Evolutionary conservation across 257 asterid genomes (phyloP).

Genomic region (Prunella vulgaris): DNA sequence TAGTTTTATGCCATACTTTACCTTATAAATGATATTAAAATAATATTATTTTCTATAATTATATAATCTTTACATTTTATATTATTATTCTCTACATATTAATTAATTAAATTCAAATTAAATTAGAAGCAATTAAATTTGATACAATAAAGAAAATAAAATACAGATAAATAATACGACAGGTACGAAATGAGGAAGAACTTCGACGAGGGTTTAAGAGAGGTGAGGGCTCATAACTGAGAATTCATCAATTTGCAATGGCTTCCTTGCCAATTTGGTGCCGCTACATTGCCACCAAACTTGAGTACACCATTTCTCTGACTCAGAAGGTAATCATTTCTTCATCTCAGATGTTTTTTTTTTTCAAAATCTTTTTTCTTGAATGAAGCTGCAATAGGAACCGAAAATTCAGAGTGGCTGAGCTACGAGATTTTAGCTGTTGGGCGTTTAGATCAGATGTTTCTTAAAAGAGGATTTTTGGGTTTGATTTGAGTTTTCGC

Average conservation of each 20-base stretch:
- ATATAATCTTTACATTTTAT: too few relatives aligned
- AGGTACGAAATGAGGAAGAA: neutral
- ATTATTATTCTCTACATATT: too few relatives aligned
- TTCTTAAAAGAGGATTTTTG: neutral
- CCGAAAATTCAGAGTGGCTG: neutral
- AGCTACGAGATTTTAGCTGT: neutral
- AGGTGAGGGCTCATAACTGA: neutral
- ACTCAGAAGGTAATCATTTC: slow-evolving; percentile 45
- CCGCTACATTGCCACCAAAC: slow-evolving; percentile 57
- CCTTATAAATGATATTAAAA: too few relatives aligned
- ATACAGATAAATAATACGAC: neutral
- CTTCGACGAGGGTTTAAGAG: slow-evolving; percentile 25
- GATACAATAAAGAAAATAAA: neutral
- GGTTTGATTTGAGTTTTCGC: neutral
- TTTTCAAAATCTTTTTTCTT: too few relatives aligned
- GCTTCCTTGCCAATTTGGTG: slow-evolving; percentile 49
- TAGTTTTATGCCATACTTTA: too few relatives aligned
- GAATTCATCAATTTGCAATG: slow-evolving; percentile 31
- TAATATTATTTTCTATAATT: too few relatives aligned
- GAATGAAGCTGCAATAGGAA: neutral
- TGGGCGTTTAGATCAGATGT: neutral
- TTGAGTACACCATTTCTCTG: slow-evolving; percentile 53
- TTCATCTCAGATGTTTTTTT: neutral
- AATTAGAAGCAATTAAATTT: too few relatives aligned
- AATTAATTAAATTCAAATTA: too few relatives aligned